Evolutionary conservation across 1,284 basidiomycete genomes (phyloP).

Genomic region (Cryptococcus sp.): DNA sequence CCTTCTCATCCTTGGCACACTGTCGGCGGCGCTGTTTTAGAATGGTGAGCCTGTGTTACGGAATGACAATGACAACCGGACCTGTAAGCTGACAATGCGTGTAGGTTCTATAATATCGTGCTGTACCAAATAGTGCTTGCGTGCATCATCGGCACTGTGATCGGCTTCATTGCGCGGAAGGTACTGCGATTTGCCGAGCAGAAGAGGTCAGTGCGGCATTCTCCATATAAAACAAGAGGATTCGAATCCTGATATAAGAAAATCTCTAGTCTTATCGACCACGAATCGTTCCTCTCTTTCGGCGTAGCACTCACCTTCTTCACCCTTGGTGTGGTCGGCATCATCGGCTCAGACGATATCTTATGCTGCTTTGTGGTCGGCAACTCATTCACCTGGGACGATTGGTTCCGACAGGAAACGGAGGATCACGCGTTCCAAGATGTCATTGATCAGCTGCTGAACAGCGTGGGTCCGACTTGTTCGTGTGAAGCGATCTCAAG

Average conservation of each 20-base stretch:
- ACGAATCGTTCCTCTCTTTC: conserved; percentile 51
- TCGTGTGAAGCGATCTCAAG: neutral
- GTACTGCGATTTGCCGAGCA: conserved; percentile 39
- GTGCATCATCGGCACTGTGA: conserved; percentile 70
- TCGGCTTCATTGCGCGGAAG: conserved; percentile 63
- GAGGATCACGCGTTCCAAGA: conserved; percentile 60
- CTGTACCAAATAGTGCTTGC: conserved; percentile 65
- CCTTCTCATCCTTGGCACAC: conserved; percentile 35
- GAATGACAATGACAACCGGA: neutral
- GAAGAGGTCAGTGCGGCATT: conserved; percentile 37
- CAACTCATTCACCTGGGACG: conserved; percentile 52
- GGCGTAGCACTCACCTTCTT: conserved; percentile 57
- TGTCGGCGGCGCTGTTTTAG: conserved; percentile 63
- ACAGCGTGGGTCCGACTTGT: conserved; percentile 38
- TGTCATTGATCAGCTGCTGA: conserved; percentile 59
- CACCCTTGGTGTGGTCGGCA: conserved; percentile 78
- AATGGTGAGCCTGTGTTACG: conserved; percentile 58
- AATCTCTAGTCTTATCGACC: conserved; percentile 43
- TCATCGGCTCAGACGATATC: conserved; percentile 89
- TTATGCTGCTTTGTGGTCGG: conserved; percentile 57
- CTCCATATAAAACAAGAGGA: neutral
- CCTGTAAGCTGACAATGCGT: neutral
- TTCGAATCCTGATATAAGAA: neutral
- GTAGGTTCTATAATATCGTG: conserved; percentile 50
- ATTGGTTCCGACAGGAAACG: conserved; percentile 56